A percentile compares a stretch with the other conserved stretches of the same genome.
Conservation (phyloP, 176 grass and related monocot species). For the Panicum miliaceum region DNA sequence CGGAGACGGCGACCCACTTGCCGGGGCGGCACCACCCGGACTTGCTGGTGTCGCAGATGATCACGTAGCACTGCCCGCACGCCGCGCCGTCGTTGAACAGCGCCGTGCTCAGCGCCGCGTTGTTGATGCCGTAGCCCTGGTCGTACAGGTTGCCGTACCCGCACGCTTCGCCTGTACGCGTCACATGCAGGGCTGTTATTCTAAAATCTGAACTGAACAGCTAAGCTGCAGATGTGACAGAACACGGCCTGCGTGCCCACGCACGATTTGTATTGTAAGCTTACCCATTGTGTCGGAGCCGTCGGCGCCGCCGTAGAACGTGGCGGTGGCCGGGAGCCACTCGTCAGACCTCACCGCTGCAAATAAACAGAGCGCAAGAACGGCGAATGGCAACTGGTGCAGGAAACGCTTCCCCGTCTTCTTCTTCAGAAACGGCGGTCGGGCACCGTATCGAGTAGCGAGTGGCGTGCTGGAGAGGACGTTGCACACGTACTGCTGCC, state of each 20-base stretch:
- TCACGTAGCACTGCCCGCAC: conserved; percentile 57
- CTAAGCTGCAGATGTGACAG: no score
- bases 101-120: conserved; percentile 56
- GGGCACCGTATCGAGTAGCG: no score
- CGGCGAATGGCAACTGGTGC: background rate
- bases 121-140: conserved; percentile 47
- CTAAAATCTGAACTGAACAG: no score
- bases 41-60: conserved; percentile 34
- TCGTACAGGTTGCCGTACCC: conserved; percentile 60
- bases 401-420: background rate
- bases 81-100: conserved; percentile 56
- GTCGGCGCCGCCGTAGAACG: conserved; percentile 62
- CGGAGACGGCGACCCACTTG: conserved; percentile 36
- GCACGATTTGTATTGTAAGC: background rate
- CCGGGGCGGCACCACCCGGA: conserved; percentile 31
- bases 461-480: no score
- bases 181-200: no score
- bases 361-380: background rate
- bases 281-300: conserved; percentile 61
- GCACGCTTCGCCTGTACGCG: conserved; percentile 58
- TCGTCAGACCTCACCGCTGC: background rate
- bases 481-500: no score
- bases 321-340: conserved; percentile 39
- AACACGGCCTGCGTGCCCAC: background rate
- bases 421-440: background rate